These are phyloP conservation scores for Hanseniaspora vineae DNA, from an alignment of 805 yeast species.

Conservation along the genomic window DNA sequence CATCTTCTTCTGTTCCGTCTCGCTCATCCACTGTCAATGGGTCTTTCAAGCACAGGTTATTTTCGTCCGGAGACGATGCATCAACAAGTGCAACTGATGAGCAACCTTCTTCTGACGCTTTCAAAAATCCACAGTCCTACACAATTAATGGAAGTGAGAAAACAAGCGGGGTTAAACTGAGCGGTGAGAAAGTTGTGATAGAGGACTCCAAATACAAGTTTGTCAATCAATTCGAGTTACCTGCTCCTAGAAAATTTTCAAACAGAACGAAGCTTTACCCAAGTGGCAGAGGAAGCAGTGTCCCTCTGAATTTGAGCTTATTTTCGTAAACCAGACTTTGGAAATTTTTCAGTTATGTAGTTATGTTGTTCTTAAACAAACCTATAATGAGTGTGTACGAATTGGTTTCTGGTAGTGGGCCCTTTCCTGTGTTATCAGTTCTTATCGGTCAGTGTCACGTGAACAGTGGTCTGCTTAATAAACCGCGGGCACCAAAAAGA, in stretches of 20 bases:
- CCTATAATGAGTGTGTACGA: too few relatives aligned
- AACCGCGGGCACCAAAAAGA: too few relatives aligned
- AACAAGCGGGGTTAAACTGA: slow-evolving; percentile 18
- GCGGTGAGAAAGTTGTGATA: slow-evolving; percentile 30
- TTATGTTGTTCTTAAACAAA: too few relatives aligned
- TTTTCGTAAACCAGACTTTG: slow-evolving; percentile 9
- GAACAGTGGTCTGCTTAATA: too few relatives aligned
- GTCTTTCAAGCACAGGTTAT: slow-evolving; percentile 17
- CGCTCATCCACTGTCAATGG: slow-evolving; percentile 6
- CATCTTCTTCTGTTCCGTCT: slow-evolving; percentile 13
- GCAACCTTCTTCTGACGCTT: slow-evolving; percentile 12
- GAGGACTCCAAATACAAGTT: slow-evolving; percentile 65
- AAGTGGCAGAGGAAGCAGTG: slow-evolving; percentile 88
- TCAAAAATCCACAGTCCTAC: slow-evolving; percentile 8
- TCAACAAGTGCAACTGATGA: slow-evolving; percentile 13
- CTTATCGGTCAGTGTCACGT: too few relatives aligned
- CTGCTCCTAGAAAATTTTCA: slow-evolving; percentile 74
- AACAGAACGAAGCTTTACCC: slow-evolving; percentile 74
- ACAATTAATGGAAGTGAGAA: slow-evolving; percentile 17
- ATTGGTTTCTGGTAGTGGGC: too few relatives aligned
- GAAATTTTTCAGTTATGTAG: too few relatives aligned
- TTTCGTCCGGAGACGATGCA: slow-evolving; percentile 22
- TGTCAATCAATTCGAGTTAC: slow-evolving; percentile 53
- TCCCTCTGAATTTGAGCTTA: slow-evolving; percentile 56
- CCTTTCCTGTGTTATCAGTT: too few relatives aligned